Evolutionary conservation across 306 rosid genomes (phyloP), one percentile per base, ranked within the genome.

Genomic region (Senna tora): DNA sequence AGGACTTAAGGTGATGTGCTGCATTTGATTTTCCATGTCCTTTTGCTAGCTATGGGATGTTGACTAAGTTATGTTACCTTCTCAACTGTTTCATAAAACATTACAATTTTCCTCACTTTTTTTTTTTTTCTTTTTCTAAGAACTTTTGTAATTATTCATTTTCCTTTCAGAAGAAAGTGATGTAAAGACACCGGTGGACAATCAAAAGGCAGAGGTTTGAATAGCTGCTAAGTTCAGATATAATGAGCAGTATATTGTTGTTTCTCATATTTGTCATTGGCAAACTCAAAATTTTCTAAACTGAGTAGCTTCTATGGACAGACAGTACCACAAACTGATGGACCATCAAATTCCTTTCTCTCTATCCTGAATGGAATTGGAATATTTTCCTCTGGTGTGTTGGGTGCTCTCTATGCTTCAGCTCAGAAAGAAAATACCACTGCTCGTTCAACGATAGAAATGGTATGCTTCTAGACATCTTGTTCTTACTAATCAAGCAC

Each of bases 351-450:
- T 79, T 67, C 84, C 76, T 56, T 61, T 10, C 63, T 69, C 45
- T 75, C 81, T 77, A 38, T 88, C 45, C 75, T 86, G 69, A 86
- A 85, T 67, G 85, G 77, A 55, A 5, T 86, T 16, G 93, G 89
- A 72, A 67, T 86, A 71, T 10, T 84, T 36, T 65, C 85, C 73
- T 49, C 83, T 45, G 89, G 90, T 25, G 59, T 86, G 62, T 51
- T 88, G 9, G 90, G 83, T 49, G 86, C 93, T 1, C 71, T 88
- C 62, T 88, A 79, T 73, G 87, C 84, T 12, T 57, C 67, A 63
- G 82, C 83, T 84, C 85, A 32, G 76, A 75, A 81, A 69, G 97
- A 91, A 79, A 89, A 80, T 80, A 63, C 60, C 19, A 38, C 82
- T 10, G 70, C 89, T 42, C 59, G 63, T 52, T 86, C 83, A 73